phyloP scores from a whole-genome alignment of 164 flowering plant genomes.

The Chimonanthus salicifolius region DNA sequence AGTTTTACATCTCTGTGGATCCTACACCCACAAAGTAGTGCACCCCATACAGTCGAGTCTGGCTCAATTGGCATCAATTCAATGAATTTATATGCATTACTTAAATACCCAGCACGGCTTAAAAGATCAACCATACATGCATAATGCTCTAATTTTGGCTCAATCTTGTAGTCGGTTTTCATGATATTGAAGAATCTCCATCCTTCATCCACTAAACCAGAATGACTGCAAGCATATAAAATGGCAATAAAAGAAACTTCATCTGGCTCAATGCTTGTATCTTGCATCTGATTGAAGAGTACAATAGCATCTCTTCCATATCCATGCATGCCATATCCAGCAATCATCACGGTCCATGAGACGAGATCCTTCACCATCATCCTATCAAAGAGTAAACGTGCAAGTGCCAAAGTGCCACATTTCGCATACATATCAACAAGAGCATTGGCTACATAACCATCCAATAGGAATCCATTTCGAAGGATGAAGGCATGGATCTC shows the following conservation, averaged over 20 bases:
- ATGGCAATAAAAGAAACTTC: constrained; percentile 47
- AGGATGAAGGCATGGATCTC: constrained; percentile 46
- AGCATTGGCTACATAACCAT: constrained; percentile 48
- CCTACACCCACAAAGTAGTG: constrained; percentile 58
- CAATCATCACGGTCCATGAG: constrained; percentile 66
- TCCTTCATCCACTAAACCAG: constrained; percentile 57
- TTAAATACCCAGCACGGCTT: constrained; percentile 43
- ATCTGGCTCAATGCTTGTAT: constrained; percentile 40
- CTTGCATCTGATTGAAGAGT: constrained; percentile 43
- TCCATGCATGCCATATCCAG: constrained; percentile 73
- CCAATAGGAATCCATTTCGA: constrained; percentile 38
- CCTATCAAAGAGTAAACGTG: constrained; percentile 40
- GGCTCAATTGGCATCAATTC: constrained; percentile 52
- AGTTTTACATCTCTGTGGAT: constrained; percentile 45
- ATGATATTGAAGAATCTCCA: constrained; percentile 44
- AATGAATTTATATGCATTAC: constrained; percentile 45
- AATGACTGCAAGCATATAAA: constrained; percentile 61
- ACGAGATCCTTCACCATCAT: constrained; percentile 37
- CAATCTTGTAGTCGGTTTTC: constrained; percentile 42
- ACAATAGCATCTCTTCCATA: constrained; percentile 48
- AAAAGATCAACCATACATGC: constrained; percentile 68
- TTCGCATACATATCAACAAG: constrained; percentile 66
- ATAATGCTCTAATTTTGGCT: constrained; percentile 55
- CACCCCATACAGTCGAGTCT: constrained; percentile 60
- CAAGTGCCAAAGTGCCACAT: constrained; percentile 46